A percentile compares a stretch with the other conserved stretches of the same genome.
phyloP scores from a whole-genome alignment of 371 early-diverging fungal species.

The Capniomyces stellatus region DNA sequence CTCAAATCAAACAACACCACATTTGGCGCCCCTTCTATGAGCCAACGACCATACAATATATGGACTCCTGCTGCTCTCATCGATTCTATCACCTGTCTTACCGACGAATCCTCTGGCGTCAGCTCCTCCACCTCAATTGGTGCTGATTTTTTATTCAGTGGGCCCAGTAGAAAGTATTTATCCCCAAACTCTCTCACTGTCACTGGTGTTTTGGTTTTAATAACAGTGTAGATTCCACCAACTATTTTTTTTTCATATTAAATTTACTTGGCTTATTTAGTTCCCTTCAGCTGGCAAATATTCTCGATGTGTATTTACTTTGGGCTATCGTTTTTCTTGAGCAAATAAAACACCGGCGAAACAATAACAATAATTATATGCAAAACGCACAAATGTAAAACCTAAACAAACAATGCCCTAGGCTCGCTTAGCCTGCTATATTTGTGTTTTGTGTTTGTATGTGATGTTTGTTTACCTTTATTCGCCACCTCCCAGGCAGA shows the following conservation, averaged over 20 bases:
- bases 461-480: conserved; percentile 76
- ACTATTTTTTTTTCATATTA: too few species aligned
- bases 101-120: background rate
- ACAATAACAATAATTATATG: background rate
- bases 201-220: conserved; percentile 90
- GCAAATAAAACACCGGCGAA: background rate
- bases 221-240: conserved; percentile 95
- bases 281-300: background rate
- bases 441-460: too few species aligned
- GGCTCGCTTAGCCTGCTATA: too few species aligned
- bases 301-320: background rate
- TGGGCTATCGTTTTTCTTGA: background rate
- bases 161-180: conserved; percentile 63
- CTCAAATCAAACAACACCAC: conserved; percentile 84
- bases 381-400: too few species aligned
- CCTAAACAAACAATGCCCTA: too few species aligned
- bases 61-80: conserved; percentile 55
- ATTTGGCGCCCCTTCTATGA: conserved; percentile 81
- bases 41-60: conserved; percentile 80
- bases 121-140: conserved; percentile 65
- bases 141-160: conserved; percentile 59
- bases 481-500: conserved; percentile 96
- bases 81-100: conserved; percentile 51
- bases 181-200: conserved; percentile 86
- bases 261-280: too few species aligned